Base-by-base conservation (phyloP, 2,329 filamentous ascomycete genomes). In the Epichloe hybrida region DNA sequence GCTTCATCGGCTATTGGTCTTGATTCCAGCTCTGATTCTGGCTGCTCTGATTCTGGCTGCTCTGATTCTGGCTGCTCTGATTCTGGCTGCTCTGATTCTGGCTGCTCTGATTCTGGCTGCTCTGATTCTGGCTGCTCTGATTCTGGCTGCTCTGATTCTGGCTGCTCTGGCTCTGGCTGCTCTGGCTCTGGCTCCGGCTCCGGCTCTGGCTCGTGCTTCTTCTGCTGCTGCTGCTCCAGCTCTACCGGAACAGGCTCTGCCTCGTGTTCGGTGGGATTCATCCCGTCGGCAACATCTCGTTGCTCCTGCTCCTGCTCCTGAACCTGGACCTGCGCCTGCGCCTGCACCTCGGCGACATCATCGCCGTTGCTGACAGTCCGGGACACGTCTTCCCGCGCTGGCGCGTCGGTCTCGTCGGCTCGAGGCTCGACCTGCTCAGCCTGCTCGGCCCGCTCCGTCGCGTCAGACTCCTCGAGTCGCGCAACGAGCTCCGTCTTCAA, bases 401-500 rank as follows among this genome's bases (percentile, higher is more conserved):
- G 39, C 9, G 37, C 11, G 3, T 47, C 40, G 5, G 5, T 35
- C 23, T 23, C 11, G 3, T 47, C 40, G 27, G 12, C 12, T 20
- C n/a, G 43, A n/a, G 48, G n/a, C 15, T 42, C 45, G 1, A 2
- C 17, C 17, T 17, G 17, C 17, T 17, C 17, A 17, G 31, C 49
- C 38, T 43, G 23, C 21, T 21, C 21, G 2, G 20, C 20, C 20
- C 2, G 15, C 2, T 35, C 37, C 5, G 21, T n/a, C 31, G 31
- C 44, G 49, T 62, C 62, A 27, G 58, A 56, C n/a, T 54, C 59
- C 45, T 72, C 62, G 44, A 91, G 68, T 53, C 83, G 79, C 53
- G 83, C 76, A 51, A 90, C 74, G 45, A 89, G 76, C 53, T 84
- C 85, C 23, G 81, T 75, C 63, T 89, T 86, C 49, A 88, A 73